Evolutionary conservation across 1,284 basidiomycete genomes (phyloP).

Genomic region (Phylloporus sp.): DNA sequence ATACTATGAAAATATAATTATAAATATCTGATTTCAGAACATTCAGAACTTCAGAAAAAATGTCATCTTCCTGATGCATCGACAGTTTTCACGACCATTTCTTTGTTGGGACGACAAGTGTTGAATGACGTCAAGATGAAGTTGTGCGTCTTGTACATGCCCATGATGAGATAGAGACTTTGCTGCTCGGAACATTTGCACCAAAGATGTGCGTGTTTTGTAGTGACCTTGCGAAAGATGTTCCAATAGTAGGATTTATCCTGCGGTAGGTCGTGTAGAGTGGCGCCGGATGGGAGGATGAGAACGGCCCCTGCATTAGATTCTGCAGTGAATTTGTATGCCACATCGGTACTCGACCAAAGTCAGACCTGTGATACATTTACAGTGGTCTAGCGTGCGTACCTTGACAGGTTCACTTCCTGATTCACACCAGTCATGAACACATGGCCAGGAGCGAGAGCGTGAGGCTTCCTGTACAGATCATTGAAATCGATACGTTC

Average conservation of each 20-base stretch:
- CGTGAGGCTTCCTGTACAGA: not conserved
- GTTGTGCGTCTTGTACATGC: not conserved
- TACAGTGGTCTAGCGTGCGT: not conserved
- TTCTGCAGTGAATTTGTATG: not conserved
- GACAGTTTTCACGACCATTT: not conserved
- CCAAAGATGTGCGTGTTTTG: not conserved
- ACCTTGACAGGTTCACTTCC: not conserved
- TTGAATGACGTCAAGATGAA: not conserved
- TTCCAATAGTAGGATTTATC: too few species aligned
- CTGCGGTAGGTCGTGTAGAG: not conserved
- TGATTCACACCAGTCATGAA: not conserved
- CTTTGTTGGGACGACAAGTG: not conserved
- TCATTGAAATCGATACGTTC: not conserved
- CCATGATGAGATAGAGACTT: not conserved
- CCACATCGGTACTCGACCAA: not conserved
- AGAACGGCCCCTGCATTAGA: not conserved
- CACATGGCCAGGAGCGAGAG: not conserved
- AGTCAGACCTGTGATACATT: not conserved
- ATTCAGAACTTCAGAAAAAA: too few species aligned
- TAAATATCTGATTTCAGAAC: too few species aligned
- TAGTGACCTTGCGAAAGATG: too few species aligned
- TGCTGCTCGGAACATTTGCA: not conserved
- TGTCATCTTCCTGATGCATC: too few species aligned
- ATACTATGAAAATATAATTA: too few species aligned
- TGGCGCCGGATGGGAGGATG: not conserved